Conservation (phyloP, 2,329 filamentous ascomycete species). For the Talaromyces sp. region DNA sequence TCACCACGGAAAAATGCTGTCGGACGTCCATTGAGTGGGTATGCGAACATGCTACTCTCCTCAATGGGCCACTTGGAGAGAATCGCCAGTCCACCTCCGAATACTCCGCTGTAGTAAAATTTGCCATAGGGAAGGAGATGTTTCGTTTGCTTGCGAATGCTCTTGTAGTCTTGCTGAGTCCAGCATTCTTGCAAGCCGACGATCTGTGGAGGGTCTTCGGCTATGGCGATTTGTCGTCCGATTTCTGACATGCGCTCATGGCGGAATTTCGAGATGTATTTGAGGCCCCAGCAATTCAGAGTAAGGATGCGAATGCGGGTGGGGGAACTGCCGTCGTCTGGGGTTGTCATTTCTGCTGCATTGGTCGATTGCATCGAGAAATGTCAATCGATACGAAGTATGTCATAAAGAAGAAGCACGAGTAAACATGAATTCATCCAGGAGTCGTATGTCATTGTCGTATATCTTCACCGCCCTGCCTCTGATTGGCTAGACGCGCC, state of each 20-base stretch:
- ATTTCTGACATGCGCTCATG: conserved; percentile 76
- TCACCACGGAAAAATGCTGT: conserved; percentile 92
- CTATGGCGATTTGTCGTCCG: conserved; percentile 67
- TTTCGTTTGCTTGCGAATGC: conserved; percentile 67
- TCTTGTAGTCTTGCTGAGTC: conserved; percentile 76
- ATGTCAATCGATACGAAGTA: too few species aligned
- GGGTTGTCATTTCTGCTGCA: conserved; percentile 2
- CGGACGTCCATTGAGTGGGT: conserved; percentile 87
- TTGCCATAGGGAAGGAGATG: conserved; percentile 81
- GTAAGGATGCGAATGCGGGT: conserved; percentile 72
- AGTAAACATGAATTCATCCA: neutral
- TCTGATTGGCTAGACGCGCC: conserved; percentile 17
- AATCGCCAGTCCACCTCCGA: conserved; percentile 84
- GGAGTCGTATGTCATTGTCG: neutral
- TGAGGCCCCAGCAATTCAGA: conserved; percentile 96
- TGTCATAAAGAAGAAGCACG: neutral
- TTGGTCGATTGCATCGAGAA: too few species aligned
- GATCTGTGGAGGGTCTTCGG: conserved; percentile 68
- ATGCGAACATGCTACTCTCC: conserved; percentile 78
- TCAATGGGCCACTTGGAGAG: conserved; percentile 89
- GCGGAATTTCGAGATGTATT: conserved; percentile 74
- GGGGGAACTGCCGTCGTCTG: conserved; percentile 29
- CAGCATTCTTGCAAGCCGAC: conserved; percentile 95
- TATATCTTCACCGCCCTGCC: conserved; percentile 22
- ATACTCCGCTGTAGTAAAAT: conserved; percentile 85